phyloP scores from a whole-genome alignment of 225 moss, liverwort and hornwort species.

The Neckera pumila region DNA sequence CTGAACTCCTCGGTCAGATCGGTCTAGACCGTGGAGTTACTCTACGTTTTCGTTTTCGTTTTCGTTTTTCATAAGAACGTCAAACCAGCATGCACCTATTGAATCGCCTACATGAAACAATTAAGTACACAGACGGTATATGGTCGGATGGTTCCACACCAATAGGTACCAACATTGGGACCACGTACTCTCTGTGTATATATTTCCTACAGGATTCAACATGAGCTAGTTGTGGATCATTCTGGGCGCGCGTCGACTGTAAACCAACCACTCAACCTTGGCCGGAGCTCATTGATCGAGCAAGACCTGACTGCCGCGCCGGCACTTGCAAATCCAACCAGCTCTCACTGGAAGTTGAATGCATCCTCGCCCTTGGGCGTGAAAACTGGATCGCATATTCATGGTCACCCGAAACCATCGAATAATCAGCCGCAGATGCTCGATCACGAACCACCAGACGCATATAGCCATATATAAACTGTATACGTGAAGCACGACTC shows the following conservation, averaged over 20 bases:
- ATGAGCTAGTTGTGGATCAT: background rate
- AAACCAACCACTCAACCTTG: background rate
- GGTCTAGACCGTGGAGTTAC: background rate
- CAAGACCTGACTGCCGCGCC: background rate
- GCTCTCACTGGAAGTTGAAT: background rate
- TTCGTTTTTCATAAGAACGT: background rate
- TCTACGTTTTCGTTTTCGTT: background rate
- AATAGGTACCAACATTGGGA: background rate
- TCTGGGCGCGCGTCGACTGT: background rate
- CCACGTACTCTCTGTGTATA: background rate
- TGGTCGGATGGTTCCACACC: background rate
- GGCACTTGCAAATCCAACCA: background rate
- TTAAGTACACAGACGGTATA: background rate
- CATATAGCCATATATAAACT: too few relatives aligned
- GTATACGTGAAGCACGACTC: background rate
- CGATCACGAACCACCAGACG: background rate
- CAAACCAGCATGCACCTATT: background rate
- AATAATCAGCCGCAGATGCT: background rate
- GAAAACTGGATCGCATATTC: background rate
- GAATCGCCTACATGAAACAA: background rate
- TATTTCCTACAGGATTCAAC: background rate
- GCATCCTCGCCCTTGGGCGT: background rate
- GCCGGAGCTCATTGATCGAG: background rate
- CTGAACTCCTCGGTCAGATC: background rate
- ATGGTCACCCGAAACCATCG: background rate